Evolutionary conservation across 2,329 filamentous ascomycete genomes (phyloP), one percentile per base, ranked within the genome.

Genomic region (Talaromyces atroroseus): DNA sequence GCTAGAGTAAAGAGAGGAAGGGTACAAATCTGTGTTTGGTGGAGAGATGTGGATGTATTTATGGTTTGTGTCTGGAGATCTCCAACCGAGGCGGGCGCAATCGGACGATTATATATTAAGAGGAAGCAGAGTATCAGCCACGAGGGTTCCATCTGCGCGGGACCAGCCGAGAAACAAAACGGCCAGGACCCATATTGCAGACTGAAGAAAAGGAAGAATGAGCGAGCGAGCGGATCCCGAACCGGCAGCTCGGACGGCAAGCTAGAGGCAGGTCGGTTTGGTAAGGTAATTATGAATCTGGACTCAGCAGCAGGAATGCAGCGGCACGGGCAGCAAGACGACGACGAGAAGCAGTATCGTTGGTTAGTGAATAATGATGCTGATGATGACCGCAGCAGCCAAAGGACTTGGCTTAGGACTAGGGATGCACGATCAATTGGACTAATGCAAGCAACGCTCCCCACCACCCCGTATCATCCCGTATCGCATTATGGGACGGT

Each of bases 61-160:
- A 49, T 49, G 46, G 32, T 42, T 14, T 16, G 44, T 40, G 32
- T 40, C 29, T 54, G 52, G 29, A 29, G 45, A 49, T 16, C 34
- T 23, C 52, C 14, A 29, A 23, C 34, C 32, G 29, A 48, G 52
- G 24, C 52, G 46, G 52, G 52, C 45, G 21, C 52, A 48, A n/a
- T 34, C 52, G 46, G 52, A 54, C 20, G 45, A 14, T 54, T 54
- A 54, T 54, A 54, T 54, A 49, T 24, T 34, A 42, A 38, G 51
- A n/a, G 51, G 21, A 26, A 36, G 51, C 18, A 38, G 20, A 29
- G 36, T 47, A 38, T 54, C 50, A 51, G 51, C 56, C 50, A 58
- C 47, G 53, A 53, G 51, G 56, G 50, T 58, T 58, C 56, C 46
- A 54, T 54, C 47, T 18, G 21, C 29, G 52, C 56, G 56, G 56